These are phyloP conservation scores for Waitea zeae DNA, from an alignment of 1,284 basidiomycete species.

Conservation along the genomic window DNA sequence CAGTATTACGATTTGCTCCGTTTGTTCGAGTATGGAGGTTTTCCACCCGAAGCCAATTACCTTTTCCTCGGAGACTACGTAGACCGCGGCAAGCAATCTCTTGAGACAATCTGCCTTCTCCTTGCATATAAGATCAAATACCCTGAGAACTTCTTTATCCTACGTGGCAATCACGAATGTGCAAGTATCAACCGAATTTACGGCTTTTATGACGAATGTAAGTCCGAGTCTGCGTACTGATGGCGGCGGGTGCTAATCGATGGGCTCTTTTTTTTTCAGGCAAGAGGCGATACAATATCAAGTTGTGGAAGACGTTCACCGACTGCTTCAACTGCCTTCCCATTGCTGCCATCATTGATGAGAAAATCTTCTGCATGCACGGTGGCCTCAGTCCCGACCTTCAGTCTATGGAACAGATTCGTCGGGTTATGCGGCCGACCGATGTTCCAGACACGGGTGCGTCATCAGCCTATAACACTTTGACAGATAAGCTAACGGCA, in stretches of 20 bases:
- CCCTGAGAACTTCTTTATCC: slow-evolving; percentile 94
- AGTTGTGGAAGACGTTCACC: slow-evolving; percentile 95
- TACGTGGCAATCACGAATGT: slow-evolving; percentile 90
- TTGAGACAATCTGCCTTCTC: slow-evolving; percentile 85
- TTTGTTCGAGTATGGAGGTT: slow-evolving; percentile 89
- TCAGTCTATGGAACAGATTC: slow-evolving; percentile 99
- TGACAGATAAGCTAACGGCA: slow-evolving; percentile 3
- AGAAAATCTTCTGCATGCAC: slow-evolving; percentile 95
- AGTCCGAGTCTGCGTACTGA: slow-evolving; percentile 10
- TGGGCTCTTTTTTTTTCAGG: slow-evolving; percentile 25
- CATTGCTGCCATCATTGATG: slow-evolving; percentile 92
- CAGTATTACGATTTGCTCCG: slow-evolving; percentile 92
- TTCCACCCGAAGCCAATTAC: slow-evolving; percentile 93
- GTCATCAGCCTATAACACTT: slow-evolving; percentile 11
- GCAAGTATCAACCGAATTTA: slow-evolving; percentile 93
- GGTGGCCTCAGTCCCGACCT: slow-evolving; percentile 89
- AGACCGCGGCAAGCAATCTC: slow-evolving; percentile 86
- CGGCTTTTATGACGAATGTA: slow-evolving; percentile 94
- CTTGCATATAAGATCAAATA: slow-evolving; percentile 97
- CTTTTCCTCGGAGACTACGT: slow-evolving; percentile 93
- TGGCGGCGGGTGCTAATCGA: neutral
- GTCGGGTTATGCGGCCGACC: slow-evolving; percentile 97
- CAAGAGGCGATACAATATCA: slow-evolving; percentile 96
- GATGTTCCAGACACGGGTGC: slow-evolving; percentile 96
- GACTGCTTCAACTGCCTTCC: slow-evolving; percentile 95